These are phyloP conservation scores for Suillus spraguei DNA, from an alignment of 768 basidiomycete species.

Conservation along the genomic window DNA sequence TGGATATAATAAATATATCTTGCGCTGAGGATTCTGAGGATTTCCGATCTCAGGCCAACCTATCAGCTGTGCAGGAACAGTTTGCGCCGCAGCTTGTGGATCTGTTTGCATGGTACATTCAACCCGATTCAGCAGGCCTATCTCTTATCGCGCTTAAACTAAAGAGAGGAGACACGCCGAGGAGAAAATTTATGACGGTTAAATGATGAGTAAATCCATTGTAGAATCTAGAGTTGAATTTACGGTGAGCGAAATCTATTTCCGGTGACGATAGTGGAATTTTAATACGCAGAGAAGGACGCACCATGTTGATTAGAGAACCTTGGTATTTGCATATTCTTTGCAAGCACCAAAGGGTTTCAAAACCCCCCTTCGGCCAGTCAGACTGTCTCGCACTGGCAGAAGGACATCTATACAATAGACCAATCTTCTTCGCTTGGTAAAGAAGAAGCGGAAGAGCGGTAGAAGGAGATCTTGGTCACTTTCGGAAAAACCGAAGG, in stretches of 20 bases:
- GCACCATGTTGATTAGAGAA: background rate
- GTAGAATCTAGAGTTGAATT: background rate
- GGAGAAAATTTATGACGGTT: background rate
- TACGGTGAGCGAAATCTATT: background rate
- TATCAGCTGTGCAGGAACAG: background rate
- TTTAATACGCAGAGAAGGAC: background rate
- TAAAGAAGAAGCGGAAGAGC: too few species aligned
- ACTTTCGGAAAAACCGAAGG: too few species aligned
- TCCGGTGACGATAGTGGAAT: background rate
- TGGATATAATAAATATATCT: conserved; percentile 3
- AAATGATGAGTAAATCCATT: background rate
- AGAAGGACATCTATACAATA: too few species aligned
- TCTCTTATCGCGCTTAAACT: background rate
- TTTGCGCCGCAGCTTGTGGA: background rate
- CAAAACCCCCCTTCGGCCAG: too few species aligned
- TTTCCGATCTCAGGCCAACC: background rate
- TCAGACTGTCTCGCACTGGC: too few species aligned
- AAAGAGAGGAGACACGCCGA: background rate
- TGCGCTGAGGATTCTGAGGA: background rate
- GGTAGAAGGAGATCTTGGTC: too few species aligned
- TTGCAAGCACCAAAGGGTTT: too few species aligned
- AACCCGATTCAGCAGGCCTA: background rate
- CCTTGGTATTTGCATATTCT: background rate
- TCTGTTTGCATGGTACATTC: background rate
- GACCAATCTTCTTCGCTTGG: too few species aligned